phyloP scores from a whole-genome alignment of 75 land plant species.

The Pinus taeda region DNA sequence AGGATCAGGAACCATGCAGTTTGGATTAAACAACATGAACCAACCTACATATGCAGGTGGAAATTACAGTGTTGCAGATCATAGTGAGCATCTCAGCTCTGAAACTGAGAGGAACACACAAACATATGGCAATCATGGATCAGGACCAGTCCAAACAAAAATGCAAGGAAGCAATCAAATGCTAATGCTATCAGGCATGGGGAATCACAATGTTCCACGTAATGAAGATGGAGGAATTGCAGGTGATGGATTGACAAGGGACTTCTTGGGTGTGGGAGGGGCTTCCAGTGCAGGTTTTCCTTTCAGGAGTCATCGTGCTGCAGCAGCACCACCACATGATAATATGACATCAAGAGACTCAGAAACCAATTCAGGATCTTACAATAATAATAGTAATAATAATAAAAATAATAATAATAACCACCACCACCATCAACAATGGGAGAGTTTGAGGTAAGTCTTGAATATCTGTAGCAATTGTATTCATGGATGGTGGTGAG shows the following conservation, averaged over 20 bases:
- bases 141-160: neutral
- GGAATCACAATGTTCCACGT: conserved; percentile 1
- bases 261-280: conserved; percentile 84
- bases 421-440: neutral
- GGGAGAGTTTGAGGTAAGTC: conserved; percentile 10
- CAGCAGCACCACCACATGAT: neutral
- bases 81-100: neutral
- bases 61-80: neutral
- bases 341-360: conserved; percentile 1
- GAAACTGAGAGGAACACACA: neutral
- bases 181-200: neutral
- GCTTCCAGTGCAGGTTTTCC: neutral
- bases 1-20: conserved; percentile 5
- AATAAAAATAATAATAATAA: neutral
- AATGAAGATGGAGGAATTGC: conserved; percentile 12
- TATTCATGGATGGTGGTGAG: neutral
- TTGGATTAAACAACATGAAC: conserved; percentile 9
- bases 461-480: too few species aligned
- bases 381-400: neutral
- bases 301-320: neutral
- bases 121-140: neutral
- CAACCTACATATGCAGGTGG: conserved; percentile 8
- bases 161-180: conserved; percentile 9
- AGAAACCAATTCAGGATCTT: neutral
- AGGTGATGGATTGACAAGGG: conserved; percentile 65